Conservation (phyloP, 148 eudicot species). For the Rhododendron simsii region DNA sequence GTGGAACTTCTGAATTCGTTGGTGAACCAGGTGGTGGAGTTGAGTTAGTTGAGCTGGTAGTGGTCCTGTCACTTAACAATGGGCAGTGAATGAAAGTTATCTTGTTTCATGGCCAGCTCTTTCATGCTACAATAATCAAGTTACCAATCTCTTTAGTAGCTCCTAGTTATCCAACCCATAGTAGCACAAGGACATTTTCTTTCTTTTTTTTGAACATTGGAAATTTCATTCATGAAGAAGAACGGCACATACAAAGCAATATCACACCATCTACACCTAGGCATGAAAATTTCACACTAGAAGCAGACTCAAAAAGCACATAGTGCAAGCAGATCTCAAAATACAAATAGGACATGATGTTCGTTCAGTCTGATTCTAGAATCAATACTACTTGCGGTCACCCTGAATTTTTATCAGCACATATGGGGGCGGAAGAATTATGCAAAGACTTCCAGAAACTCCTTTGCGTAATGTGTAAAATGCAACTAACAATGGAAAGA, state of each 20-base stretch:
- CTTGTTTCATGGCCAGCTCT: background rate
- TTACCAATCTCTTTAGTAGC: background rate
- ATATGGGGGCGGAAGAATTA: background rate
- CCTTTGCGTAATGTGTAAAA: background rate
- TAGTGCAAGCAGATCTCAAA: too few relatives aligned
- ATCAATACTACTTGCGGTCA: background rate
- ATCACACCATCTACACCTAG: too few relatives aligned
- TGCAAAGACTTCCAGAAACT: background rate
- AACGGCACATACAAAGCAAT: too few relatives aligned
- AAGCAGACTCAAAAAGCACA: too few relatives aligned
- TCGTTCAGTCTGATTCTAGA: background rate
- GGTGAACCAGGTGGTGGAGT: too few relatives aligned
- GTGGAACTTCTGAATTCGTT: too few relatives aligned
- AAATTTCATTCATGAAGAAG: too few relatives aligned
- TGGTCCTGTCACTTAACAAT: too few relatives aligned
- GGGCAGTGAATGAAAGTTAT: too few relatives aligned
- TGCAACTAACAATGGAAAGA: background rate
- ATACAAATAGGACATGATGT: background rate
- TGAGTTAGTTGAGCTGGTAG: too few relatives aligned
- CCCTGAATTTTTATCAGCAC: background rate
- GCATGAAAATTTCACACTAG: too few relatives aligned
- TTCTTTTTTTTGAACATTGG: too few relatives aligned
- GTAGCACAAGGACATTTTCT: background rate
- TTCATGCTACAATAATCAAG: background rate
- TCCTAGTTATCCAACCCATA: background rate